Evolutionary conservation across 78 protist genomes (phyloP), one percentile per base, ranked within the genome.

Genomic region (Emiliania huxleyi): DNA sequence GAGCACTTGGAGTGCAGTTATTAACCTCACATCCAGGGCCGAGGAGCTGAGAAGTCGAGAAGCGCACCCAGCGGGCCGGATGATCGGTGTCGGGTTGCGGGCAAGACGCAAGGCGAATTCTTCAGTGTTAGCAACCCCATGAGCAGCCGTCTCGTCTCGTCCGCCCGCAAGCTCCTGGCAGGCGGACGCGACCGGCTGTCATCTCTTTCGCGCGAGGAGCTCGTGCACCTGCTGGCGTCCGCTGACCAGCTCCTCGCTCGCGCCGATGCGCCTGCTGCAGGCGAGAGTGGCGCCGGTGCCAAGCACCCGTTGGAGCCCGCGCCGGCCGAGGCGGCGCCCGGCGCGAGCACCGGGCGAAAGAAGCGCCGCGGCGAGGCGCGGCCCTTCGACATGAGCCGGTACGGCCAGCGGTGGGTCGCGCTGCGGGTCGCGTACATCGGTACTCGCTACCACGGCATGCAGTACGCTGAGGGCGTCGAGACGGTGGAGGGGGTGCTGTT

Each of bases 401-500:
- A 88, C 88, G 22, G 26, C 29, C 35, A 73, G 52, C 84, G 94
- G 12, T 52, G 55, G 15, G 29, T 92, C 26, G 94, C 94, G 69
- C 46, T 92, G 33, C 44, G 56, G 48, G 33, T 91, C 37, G 73
- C 79, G 38, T 81, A 91, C 48, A 19, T 37, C 52, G 88, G 69
- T n/a, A 4, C 29, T 25, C 35, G 2, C 25, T 93, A 48, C 93
- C 35, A 49, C 19, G 95, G 95, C 33, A 8, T 93, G 33, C 90
- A 91, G 45, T 45, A 18, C 45, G 85, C 40, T 73, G 87, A 77
- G 38, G 52, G 37, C 25, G 40, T 48, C 33, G 33, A 91, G 18
- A 90, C 95, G 8, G 33, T 93, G 37, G 95, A 93, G 85, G 95
- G 77, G 15, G 79, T 46, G 37, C 71, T 95, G 40, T 93, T 93